phyloP scores from a whole-genome alignment of 1,284 basidiomycete species.

The Microbotryum violaceum region DNA sequence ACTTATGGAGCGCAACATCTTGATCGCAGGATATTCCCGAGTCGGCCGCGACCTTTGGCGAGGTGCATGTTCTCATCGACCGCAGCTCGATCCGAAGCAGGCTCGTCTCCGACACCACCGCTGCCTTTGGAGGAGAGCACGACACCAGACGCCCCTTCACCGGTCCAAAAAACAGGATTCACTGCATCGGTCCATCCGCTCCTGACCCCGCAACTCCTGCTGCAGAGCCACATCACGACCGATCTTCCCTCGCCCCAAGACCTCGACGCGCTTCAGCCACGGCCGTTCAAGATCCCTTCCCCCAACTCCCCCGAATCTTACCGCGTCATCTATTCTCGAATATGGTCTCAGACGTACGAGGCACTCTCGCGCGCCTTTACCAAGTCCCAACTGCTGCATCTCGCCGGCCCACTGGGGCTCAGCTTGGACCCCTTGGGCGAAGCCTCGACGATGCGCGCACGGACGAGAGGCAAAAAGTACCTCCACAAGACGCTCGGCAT shows the following conservation, averaged over 20 bases:
- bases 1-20: no score
- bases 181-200: no score
- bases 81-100: no score
- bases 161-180: no score
- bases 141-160: no score
- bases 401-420: background rate
- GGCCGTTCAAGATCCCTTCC: slow-evolving; percentile 12
- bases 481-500: slow-evolving; percentile 20
- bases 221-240: no score
- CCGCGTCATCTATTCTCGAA: slow-evolving; percentile 15
- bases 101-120: no score
- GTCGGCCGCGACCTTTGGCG: no score
- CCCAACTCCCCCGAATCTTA: slow-evolving; percentile 16
- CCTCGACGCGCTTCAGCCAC: slow-evolving; percentile 9
- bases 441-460: slow-evolving; percentile 1
- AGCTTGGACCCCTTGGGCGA: background rate
- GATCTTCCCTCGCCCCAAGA: slow-evolving; percentile 3
- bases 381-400: slow-evolving; percentile 9
- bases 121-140: no score
- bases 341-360: background rate
- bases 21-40: no score
- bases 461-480: slow-evolving; percentile 8
- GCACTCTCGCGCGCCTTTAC: slow-evolving; percentile 13
- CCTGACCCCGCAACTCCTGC: no score
- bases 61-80: no score